These are phyloP conservation scores for Brassica napus DNA, from an alignment of 345 rosid genomes.

Conservation along the genomic window DNA sequence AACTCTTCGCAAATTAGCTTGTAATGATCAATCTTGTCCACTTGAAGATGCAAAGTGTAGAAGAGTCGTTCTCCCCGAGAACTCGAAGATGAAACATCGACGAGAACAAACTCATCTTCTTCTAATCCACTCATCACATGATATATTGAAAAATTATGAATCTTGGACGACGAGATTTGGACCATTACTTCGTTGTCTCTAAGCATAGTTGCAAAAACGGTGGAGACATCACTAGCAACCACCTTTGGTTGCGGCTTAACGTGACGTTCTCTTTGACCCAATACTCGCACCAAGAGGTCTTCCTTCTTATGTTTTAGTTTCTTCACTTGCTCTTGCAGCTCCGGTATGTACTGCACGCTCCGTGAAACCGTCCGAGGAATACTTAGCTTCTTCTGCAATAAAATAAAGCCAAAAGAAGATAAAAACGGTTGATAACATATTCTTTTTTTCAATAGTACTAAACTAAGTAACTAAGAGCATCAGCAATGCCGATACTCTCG, in stretches of 20 bases:
- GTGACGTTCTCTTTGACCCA: slow-evolving; percentile 28
- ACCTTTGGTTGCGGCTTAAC: slow-evolving; percentile 31
- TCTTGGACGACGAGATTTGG: slow-evolving; percentile 49
- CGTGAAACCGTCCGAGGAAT: slow-evolving; percentile 50
- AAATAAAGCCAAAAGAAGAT: background rate
- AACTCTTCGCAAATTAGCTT: slow-evolving; percentile 39
- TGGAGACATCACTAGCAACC: slow-evolving; percentile 7
- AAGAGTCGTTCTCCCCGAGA: slow-evolving; percentile 53
- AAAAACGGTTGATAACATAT: background rate
- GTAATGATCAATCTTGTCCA: slow-evolving; percentile 25
- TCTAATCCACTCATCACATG: slow-evolving; percentile 48
- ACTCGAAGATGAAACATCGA: slow-evolving; percentile 59
- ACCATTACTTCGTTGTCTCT: slow-evolving; percentile 50
- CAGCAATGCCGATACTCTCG: no score
- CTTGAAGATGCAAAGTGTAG: slow-evolving; percentile 58
- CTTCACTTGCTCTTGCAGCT: slow-evolving; percentile 52
- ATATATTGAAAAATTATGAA: slow-evolving; percentile 39
- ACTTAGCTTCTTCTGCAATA: slow-evolving; percentile 57
- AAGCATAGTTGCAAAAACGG: slow-evolving; percentile 48
- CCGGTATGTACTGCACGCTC: slow-evolving; percentile 55
- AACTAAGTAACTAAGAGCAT: background rate
- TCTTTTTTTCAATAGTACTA: background rate
- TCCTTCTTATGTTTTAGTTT: slow-evolving; percentile 43
- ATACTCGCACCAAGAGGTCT: slow-evolving; percentile 43
- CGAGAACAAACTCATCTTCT: slow-evolving; percentile 46